Base-by-base conservation (phyloP, 208 protist genomes). In the Leptomonas pyrrhocoris region DNA sequence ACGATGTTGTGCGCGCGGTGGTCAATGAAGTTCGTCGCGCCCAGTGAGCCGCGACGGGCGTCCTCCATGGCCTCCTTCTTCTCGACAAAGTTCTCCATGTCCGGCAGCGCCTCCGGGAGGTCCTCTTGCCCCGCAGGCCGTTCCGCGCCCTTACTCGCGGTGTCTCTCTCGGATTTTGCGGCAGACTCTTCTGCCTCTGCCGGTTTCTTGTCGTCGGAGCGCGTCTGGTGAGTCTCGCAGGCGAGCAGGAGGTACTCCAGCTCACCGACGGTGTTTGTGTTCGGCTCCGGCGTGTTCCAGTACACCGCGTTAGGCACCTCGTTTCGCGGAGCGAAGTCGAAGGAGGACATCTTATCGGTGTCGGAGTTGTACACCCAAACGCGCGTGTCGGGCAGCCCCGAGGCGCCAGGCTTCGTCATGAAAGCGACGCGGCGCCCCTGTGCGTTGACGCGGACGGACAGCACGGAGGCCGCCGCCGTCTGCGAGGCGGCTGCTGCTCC, bases 281-380 rank as follows among this genome's bases (percentile, higher is more conserved):
- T 95, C 9, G 89, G 89, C 62, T 94, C 89, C 19, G 90, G 90
- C 27, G 89, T 94, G 67, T 97, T 96, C 90, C 90, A 95, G 77
- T 92, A 94, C 38, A 97, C 73, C 7, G 86, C 76, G 18, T 91
- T 81, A 0, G 89, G 93, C 34, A 92, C 77, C 68, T 95, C 88
- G 9, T 84, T 83, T 19, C 84, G 81, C 7, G 48, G 42, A 16
- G 85, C 65, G 69, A 97, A 97, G 74, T 97, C 92, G 68, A 88
- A 94, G 72, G 51, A 85, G 18, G 68, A 81, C 46, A 90, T 83
- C 55, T 89, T 84, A 70, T 97, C 92, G 3, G 82, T 95, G 79
- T 97, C 92, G n/a, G 80, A 79, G 80, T 97, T 88, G 75, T 92
- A 97, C 19, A 97, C 88, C 89, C 90, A 97, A 45, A 97, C 81